Evolutionary conservation across 164 flowering plant species (phyloP), one percentile per base, ranked within the genome.

Genomic region (Macadamia tetraphylla): DNA sequence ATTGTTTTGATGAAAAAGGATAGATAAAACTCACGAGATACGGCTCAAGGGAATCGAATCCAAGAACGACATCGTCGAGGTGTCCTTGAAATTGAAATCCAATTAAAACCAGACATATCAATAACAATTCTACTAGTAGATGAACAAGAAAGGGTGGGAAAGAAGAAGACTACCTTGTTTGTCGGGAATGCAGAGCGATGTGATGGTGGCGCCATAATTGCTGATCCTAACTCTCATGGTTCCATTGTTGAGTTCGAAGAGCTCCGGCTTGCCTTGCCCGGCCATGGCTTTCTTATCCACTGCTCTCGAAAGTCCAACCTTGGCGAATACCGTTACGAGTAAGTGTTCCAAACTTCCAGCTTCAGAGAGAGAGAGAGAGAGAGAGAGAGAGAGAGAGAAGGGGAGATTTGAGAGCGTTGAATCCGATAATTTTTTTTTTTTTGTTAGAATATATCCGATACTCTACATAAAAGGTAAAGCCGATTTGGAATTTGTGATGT

Each of bases 231-330:
- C 88, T 3, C 62, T 77, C 89, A 91, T 87, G 67, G 79, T 69
- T 53, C 98, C 98, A 85, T 94, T 94, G 88, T 74, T 81, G 75
- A 91, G 94, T 46, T 90, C 93, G 58, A 86, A 90, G 66, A 92
- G 63, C 71, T 90, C 82, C 30, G 91, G 56, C 46, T 72, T 66
- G 53, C 15, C 62, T 12, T 61, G 18, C 52, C 68, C 68, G 6
- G 68, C 71, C 75, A 73, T 73, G 6, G 58, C 53, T 56, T 59
- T 46, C 32, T 8, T 17, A 18, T 18, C 23, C 23, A 1, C 29
- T 35, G 40, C 29, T 57, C 30, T 18, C 5, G 1, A 46, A 6
- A 2, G 3, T 13, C 6, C n/a, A 53, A 14, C 15, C 53, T 8
- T 49, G 53, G 15, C 57, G 17, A 6, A 1, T 3, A 18, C 1